Percentiles rank a stretch among this genome's conserved stretches.
Evolutionary conservation across 164 flowering plant species (phyloP).

Genomic region (Magnolia kwangsiensis): DNA sequence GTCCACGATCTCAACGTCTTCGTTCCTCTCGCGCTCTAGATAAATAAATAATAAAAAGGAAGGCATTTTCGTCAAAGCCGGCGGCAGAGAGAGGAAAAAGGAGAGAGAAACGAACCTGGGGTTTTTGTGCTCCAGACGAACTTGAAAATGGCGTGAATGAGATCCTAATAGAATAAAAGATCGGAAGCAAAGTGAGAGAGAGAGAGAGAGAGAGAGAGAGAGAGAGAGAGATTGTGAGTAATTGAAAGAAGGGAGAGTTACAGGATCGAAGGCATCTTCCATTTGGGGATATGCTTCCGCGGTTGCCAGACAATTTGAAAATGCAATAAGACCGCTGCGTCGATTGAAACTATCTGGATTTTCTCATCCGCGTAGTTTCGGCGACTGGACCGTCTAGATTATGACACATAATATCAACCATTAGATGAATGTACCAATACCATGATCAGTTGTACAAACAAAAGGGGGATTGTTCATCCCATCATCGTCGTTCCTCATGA

Average conservation of each 20-base stretch:
- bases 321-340: no score
- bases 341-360: no score
- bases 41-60: background rate
- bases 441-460: no score
- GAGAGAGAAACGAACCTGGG: constrained; percentile 32
- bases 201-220: background rate
- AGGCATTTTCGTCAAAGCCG: background rate
- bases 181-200: background rate
- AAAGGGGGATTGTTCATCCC: no score
- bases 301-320: background rate
- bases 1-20: constrained; percentile 30
- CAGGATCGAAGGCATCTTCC: constrained; percentile 41
- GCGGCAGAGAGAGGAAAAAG: background rate
- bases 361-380: no score
- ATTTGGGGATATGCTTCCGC: background rate
- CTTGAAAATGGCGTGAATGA: constrained; percentile 73
- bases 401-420: no score
- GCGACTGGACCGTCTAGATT: no score
- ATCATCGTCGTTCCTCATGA: no score
- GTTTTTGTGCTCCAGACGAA: constrained; percentile 55
- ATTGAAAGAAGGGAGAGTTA: constrained; percentile 6
- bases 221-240: background rate
- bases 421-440: no score
- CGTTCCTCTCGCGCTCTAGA: constrained; percentile 53
- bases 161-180: constrained; percentile 32